These are phyloP conservation scores for Phlebiopsis gigantea DNA, from an alignment of 768 basidiomycete species.

Conservation along the genomic window DNA sequence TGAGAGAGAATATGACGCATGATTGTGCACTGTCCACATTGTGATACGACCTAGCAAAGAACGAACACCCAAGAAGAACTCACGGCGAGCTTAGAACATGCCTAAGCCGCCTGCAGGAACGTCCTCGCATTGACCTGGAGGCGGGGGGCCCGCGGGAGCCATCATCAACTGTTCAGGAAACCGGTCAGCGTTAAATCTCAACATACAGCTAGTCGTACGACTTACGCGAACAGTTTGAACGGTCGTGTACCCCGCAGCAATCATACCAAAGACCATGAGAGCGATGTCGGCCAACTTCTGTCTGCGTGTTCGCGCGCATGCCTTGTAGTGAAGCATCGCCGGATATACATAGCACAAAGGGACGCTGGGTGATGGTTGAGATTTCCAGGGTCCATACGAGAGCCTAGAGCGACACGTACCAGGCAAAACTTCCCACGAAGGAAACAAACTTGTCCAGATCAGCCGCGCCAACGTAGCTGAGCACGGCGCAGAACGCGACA, in stretches of 20 bases:
- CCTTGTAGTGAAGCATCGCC: slow-evolving; percentile 86
- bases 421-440: slow-evolving; percentile 90
- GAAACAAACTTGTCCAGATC: slow-evolving; percentile 97
- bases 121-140: slow-evolving; percentile 18
- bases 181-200: slow-evolving; percentile 11
- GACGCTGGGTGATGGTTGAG: slow-evolving; percentile 39
- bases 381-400: not conserved
- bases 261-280: slow-evolving; percentile 70
- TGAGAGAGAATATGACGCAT: not conserved
- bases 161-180: slow-evolving; percentile 59
- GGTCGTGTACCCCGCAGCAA: slow-evolving; percentile 75
- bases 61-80: not conserved
- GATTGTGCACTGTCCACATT: not conserved
- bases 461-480: slow-evolving; percentile 77
- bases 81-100: not conserved
- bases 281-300: slow-evolving; percentile 65
- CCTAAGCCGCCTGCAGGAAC: slow-evolving; percentile 1
- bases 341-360: slow-evolving; percentile 95
- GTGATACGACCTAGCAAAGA: not conserved
- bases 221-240: slow-evolving; percentile 68
- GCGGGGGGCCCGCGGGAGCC: slow-evolving; percentile 32
- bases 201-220: not conserved
- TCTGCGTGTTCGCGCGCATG: slow-evolving; percentile 66
- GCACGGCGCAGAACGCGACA: slow-evolving; percentile 73
- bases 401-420: slow-evolving; percentile 43